Evolutionary conservation across 2,329 filamentous ascomycete genomes (phyloP), one percentile per base, ranked within the genome.

Genomic region (Karstenula rhodostoma): DNA sequence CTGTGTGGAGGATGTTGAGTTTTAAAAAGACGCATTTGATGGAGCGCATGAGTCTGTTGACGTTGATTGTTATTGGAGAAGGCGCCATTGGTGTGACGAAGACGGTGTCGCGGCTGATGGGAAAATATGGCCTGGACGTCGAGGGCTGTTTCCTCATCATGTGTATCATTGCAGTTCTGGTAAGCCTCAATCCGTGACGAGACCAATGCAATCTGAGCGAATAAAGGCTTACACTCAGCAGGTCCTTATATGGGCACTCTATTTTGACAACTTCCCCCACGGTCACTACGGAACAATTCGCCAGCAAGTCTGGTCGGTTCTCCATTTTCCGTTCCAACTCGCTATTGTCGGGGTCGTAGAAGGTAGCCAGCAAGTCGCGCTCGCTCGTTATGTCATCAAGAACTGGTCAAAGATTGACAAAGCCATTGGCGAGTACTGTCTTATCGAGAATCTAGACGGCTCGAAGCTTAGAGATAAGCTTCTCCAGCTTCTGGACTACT

Each of bases 41-140:
- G 68, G 86, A 88, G 67, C 83, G 89, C 10, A 85, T 90, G 82
- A 85, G 83, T 13, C 79, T 89, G 2, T 78, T 90, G 57, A 90
- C 87, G 0, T 80, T 90, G 50, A 89, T 90, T 61, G 87, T 90
- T 58, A 83, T 90, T 59, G 88, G 88, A 15, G 88, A 90, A 68
- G 87, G 87, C 53, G 85, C 88, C 17, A 87, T 89, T 42, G 83
- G 85, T n/a, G 78, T 89, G 29, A 84, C 83, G 25, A 83, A 84
- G 69, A 83, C 83, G 37, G 85, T 89, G 19, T 68, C 69, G 5
- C 69, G 69, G 40, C 65, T 77, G 54, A 77, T 78, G 76, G 74
- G 76, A 2, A 77, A 78, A 57, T 66, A 65, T 35, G 75, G 75
- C 2, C 59, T 77, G 8, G 71, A 77, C 47, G 64, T 70, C 9